Conservation (phyloP, 441 rosid species). For the Brassica balearica region DNA sequence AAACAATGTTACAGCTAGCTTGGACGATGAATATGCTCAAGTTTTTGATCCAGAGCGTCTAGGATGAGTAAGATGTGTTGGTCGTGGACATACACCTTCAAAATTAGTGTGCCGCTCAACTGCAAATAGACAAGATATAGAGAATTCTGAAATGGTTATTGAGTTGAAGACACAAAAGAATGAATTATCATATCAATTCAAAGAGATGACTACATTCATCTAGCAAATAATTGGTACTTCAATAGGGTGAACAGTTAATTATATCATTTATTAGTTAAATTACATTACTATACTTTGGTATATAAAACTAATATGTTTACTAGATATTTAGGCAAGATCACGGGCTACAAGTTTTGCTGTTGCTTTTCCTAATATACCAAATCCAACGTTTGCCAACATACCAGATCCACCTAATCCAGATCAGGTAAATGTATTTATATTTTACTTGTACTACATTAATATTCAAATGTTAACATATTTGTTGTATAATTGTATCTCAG, state of each 20-base stretch:
- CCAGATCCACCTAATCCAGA: too few species aligned
- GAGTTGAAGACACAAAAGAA: not conserved
- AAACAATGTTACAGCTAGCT: not conserved
- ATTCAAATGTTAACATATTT: not conserved
- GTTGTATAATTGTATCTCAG: not conserved
- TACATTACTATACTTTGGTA: too few species aligned
- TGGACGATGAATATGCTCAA: not conserved
- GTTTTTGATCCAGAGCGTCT: not conserved
- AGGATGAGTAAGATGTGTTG: not conserved
- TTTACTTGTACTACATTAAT: not conserved
- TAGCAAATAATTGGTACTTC: not conserved
- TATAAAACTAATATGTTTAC: too few species aligned
- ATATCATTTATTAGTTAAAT: too few species aligned
- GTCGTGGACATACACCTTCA: not conserved
- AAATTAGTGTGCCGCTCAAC: not conserved
- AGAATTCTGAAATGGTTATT: not conserved
- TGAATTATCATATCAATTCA: not conserved
- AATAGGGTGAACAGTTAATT: not conserved
- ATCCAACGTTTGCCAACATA: too few species aligned
- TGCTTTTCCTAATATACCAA: too few species aligned
- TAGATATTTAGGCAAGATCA: too few species aligned
- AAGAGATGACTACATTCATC: not conserved
- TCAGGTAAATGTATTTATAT: too few species aligned
- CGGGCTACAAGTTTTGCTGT: too few species aligned
- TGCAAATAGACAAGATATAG: not conserved